These are phyloP conservation scores for Juglanconis sp. DNA, from an alignment of 2,329 filamentous ascomycete species.

Conservation along the genomic window DNA sequence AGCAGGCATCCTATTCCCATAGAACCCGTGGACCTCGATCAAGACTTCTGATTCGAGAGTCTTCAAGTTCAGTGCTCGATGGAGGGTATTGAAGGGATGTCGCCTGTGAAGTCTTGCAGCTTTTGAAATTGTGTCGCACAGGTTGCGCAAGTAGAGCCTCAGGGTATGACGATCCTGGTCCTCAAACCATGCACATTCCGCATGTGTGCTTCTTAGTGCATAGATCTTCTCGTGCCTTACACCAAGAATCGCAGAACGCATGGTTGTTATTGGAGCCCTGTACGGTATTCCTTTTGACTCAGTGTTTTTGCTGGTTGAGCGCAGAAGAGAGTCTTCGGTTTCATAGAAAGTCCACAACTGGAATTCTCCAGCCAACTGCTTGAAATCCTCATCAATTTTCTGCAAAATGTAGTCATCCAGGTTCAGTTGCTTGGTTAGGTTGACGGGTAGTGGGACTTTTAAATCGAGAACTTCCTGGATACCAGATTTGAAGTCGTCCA, in stretches of 20 bases:
- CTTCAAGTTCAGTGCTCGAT: no score
- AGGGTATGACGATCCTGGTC: background rate
- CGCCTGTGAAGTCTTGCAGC: no score
- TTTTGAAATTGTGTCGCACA: no score
- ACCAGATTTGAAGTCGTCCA: slow-evolving; percentile 45
- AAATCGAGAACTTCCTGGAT: slow-evolving; percentile 49
- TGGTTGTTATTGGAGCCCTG: slow-evolving; percentile 53
- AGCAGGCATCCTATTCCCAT: no score
- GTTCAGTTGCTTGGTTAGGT: slow-evolving; percentile 45
- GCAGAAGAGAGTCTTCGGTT: slow-evolving; percentile 51
- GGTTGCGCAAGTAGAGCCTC: background rate
- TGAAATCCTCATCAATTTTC: slow-evolving; percentile 50
- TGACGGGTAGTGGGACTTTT: slow-evolving; percentile 42
- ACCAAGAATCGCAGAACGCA: slow-evolving; percentile 20
- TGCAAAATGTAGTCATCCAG: slow-evolving; percentile 46
- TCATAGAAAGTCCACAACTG: slow-evolving; percentile 59
- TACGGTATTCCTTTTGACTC: slow-evolving; percentile 46
- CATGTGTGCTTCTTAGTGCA: background rate
- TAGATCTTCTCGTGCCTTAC: background rate
- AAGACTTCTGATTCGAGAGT: no score
- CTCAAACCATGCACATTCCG: background rate
- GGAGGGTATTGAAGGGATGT: no score
- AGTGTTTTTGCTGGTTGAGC: slow-evolving; percentile 35
- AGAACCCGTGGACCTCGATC: no score
- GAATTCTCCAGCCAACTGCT: slow-evolving; percentile 49